A percentile compares a stretch with the other conserved stretches of the same genome.
Conservation (phyloP, 1,284 basidiomycete species). For the Ustilago esculenta region DNA sequence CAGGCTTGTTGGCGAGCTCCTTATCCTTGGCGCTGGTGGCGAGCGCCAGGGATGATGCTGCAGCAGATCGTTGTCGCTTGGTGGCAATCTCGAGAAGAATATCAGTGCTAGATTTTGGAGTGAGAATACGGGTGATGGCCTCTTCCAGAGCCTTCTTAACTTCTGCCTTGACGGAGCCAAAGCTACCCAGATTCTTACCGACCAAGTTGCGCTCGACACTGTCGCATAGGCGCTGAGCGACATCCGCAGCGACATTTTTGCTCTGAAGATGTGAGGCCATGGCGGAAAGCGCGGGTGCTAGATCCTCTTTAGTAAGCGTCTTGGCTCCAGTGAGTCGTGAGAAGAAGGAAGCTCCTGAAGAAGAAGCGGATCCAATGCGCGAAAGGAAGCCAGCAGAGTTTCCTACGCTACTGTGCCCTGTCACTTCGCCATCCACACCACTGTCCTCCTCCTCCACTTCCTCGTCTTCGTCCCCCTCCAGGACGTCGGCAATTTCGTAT, state of each 20-base stretch:
- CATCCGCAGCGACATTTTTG: constrained; percentile 97
- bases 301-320: constrained; percentile 80
- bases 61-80: constrained; percentile 65
- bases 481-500: constrained; percentile 93
- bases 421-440: constrained; percentile 11
- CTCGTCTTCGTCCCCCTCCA: constrained; percentile 39
- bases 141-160: constrained; percentile 84
- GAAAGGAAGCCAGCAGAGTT: constrained; percentile 72
- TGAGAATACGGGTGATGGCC: constrained; percentile 90
- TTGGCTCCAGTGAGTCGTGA: constrained; percentile 76
- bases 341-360: constrained; percentile 48
- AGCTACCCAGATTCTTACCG: constrained; percentile 73
- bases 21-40: constrained; percentile 65
- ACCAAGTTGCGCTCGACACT: constrained; percentile 87
- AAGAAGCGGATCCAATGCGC: constrained; percentile 68
- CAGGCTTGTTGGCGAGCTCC: constrained; percentile 71
- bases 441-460: constrained; percentile 72
- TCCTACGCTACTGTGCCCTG: constrained; percentile 6
- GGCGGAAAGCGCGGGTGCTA: constrained; percentile 85
- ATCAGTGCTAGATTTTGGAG: constrained; percentile 95
- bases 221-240: constrained; percentile 92
- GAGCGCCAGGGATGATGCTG: constrained; percentile 44
- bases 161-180: constrained; percentile 77
- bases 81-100: constrained; percentile 77
- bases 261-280: constrained; percentile 99